Evolutionary conservation across 1,139 yeast species (phyloP).

Genomic region (Lodderomyces parapsilosis): DNA sequence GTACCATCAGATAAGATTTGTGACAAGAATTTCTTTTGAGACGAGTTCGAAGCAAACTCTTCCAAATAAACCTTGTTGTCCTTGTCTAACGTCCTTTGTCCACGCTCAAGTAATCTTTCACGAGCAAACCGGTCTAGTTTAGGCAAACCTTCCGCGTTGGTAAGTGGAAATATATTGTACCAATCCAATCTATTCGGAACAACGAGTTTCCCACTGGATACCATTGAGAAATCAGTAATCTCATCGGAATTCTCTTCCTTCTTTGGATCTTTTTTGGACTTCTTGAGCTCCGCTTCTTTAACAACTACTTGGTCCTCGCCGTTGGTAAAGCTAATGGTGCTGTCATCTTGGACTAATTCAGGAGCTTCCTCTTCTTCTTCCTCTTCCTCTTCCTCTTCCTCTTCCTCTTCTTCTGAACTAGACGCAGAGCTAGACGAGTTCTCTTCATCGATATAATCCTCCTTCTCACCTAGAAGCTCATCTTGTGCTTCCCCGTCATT

Average conservation of each 20-base stretch:
- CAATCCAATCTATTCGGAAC: conserved; percentile 73
- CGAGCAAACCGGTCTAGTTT: conserved; percentile 46
- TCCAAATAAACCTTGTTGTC: conserved; percentile 74
- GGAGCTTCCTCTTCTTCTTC: conserved; percentile 16
- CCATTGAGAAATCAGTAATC: conserved; percentile 53
- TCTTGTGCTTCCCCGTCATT: conserved; percentile 27
- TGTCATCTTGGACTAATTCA: conserved; percentile 5
- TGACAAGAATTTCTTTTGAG: conserved; percentile 85
- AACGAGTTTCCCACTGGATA: conserved; percentile 54
- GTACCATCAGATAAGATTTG: conserved; percentile 94
- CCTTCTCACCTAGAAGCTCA: too few species aligned
- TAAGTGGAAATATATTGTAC: conserved; percentile 50
- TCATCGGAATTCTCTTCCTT: conserved; percentile 31
- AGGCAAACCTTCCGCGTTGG: conserved; percentile 38
- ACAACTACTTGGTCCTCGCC: conserved; percentile 18
- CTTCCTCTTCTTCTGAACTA: conserved; percentile 12
- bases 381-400: conserved; percentile 18
- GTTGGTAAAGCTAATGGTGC: not conserved
- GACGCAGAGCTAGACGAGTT: conserved; percentile 9
- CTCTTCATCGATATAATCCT: conserved; percentile 22
- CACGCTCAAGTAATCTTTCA: conserved; percentile 64
- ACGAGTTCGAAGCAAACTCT: conserved; percentile 76
- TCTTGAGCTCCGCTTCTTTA: conserved; percentile 19
- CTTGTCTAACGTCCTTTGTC: conserved; percentile 59
- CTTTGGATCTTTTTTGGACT: conserved; percentile 8